A percentile compares a stretch with the other conserved stretches of the same genome.
phyloP scores from a whole-genome alignment of 495 filamentous ascomycete species.

The Xylaria castorea region DNA sequence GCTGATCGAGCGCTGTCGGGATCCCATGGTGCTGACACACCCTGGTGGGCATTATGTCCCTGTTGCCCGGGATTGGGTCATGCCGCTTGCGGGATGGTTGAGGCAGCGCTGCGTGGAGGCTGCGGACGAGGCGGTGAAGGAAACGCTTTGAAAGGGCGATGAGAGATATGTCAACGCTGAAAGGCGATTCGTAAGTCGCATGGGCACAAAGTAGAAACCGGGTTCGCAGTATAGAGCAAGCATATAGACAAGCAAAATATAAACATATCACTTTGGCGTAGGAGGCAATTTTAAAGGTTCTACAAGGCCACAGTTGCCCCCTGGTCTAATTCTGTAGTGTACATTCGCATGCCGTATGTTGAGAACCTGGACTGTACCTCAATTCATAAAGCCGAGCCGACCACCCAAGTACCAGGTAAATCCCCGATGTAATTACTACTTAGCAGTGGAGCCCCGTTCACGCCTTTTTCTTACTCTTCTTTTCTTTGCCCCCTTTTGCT shows the following conservation, averaged over 20 bases:
- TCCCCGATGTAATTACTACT: slow-evolving; percentile 26
- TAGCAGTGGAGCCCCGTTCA: slow-evolving; percentile 20
- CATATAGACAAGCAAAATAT: slow-evolving; percentile 25
- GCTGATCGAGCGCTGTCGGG: slow-evolving; percentile 72
- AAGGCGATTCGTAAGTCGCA: background rate
- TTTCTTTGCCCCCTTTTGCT: slow-evolving; percentile 41
- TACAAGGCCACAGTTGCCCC: slow-evolving; percentile 30
- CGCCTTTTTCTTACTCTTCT: slow-evolving; percentile 45
- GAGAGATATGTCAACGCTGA: slow-evolving; percentile 35
- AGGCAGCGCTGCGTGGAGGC: slow-evolving; percentile 58
- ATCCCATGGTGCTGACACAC: slow-evolving; percentile 73
- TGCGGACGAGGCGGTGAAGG: slow-evolving; percentile 55
- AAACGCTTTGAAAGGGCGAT: slow-evolving; percentile 71
- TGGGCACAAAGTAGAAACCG: background rate
- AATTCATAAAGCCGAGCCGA: slow-evolving; percentile 29
- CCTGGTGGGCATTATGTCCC: slow-evolving; percentile 95
- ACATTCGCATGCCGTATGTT: slow-evolving; percentile 40
- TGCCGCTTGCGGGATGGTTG: slow-evolving; percentile 77
- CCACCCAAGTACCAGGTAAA: slow-evolving; percentile 28
- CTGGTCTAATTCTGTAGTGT: slow-evolving; percentile 38
- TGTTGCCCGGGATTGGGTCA: slow-evolving; percentile 77
- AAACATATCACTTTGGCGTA: slow-evolving; percentile 23
- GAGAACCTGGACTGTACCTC: slow-evolving; percentile 32
- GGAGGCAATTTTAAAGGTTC: slow-evolving; percentile 32
- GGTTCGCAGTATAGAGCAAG: background rate